Base-by-base conservation (phyloP, 2,329 filamentous ascomycete species). In the Fusarium fujikuroi region DNA sequence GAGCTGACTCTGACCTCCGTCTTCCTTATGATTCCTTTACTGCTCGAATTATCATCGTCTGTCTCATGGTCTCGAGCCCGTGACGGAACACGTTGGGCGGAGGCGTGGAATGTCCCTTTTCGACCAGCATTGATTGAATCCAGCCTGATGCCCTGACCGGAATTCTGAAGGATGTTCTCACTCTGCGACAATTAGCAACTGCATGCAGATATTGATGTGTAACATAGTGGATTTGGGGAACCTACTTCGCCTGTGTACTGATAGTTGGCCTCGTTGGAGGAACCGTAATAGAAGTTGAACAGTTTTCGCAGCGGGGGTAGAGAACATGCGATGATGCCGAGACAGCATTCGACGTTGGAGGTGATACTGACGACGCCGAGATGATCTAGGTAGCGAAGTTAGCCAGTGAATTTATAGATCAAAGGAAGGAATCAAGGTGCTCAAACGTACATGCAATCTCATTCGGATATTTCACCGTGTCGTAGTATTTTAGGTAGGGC, bases 401-500 rank as follows among this genome's bases (percentile, higher is more conserved):
- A 52, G n/a, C 1, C 19, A 10, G 3, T 36, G 11, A 0, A 5
- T 11, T 2, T 14, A 19, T 36, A 5, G 8, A 18, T 10, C 30
- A n/a, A 11, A 16, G 9, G 9, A 23, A 23, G 4, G 9, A 7
- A 23, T 19, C 7, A 36, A 11, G 12, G 49, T 21, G 9, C 10
- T 2, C 8, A 12, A 5, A 42, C 49, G 1, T 21, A 69, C 66
- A 69, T 4, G 50, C 66, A 4, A 39, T 69, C 9, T 68, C 64
- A 10, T 62, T 21, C 1, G 66, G 66, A 15, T 69, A 69, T 19
- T 57, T 69, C 4, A 16, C 36, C 3, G 19, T 12, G 9, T 69
- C 44, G 11, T 69, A 69, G 23, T 69, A 69, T 3, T 69, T 69
- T 2, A 69, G 18, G 19, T 69, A 69, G 1, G 66, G 66, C 63